These are phyloP conservation scores for Otatea glauca DNA, from an alignment of 176 grass and related monocot genomes.

Conservation along the genomic window DNA sequence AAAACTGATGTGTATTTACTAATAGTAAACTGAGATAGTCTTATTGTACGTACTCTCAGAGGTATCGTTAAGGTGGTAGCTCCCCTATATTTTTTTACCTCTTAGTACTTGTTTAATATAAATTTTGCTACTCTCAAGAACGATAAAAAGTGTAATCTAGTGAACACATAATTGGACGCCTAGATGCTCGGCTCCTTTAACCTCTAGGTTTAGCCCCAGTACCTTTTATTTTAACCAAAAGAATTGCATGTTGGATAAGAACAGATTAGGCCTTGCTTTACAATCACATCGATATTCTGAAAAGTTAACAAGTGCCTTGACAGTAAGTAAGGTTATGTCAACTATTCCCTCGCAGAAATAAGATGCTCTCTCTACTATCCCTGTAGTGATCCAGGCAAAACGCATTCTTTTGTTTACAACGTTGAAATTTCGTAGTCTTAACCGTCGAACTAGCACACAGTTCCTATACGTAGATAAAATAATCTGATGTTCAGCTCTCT, in stretches of 20 bases:
- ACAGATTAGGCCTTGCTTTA: conserved; percentile 8
- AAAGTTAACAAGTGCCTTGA: background rate
- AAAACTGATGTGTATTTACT: too few species aligned
- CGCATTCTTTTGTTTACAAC: background rate
- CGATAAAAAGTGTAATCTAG: background rate
- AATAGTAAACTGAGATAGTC: too few species aligned
- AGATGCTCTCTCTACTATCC: background rate
- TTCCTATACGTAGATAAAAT: background rate
- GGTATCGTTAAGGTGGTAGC: too few species aligned
- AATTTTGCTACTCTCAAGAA: too few species aligned
- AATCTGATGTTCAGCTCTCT: too few species aligned
- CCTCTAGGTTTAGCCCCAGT: conserved; percentile 21
- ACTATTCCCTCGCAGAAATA: background rate
- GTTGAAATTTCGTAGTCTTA: background rate
- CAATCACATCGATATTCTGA: background rate
- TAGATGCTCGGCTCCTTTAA: conserved; percentile 21
- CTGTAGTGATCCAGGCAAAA: background rate
- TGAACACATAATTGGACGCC: background rate
- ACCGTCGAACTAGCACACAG: too few species aligned
- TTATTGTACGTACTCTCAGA: too few species aligned
- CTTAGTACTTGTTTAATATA: too few species aligned
- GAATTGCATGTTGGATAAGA: conserved; percentile 1
- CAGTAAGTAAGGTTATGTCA: background rate
- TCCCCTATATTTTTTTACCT: too few species aligned
- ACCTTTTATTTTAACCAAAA: conserved; percentile 25